Base-by-base conservation (phyloP, 805 yeast species). In the Metschnikowia lachancei region DNA sequence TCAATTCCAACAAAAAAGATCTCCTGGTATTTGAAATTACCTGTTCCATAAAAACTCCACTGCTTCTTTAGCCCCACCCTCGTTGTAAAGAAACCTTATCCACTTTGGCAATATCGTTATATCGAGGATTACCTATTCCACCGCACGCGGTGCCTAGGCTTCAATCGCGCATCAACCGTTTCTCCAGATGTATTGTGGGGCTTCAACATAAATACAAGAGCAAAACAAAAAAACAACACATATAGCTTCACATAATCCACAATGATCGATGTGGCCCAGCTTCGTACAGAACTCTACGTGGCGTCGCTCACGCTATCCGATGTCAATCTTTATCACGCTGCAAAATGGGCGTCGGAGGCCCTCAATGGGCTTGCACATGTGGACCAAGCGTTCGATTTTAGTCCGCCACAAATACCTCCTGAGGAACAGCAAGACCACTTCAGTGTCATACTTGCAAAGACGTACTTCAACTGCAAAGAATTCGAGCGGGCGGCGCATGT, bases 341-440 rank as follows among this genome's bases (percentile, higher is more conserved):
- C 95, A 3, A 87, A 87, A 68, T 90, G 95, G 95, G 74, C 70
- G 46, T 82, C 88, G 2, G 96, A 89, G 58, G 95, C 95, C 1
- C 67, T 85, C 17, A 76, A 75, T 55, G 95, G 92, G 0, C 65
- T 86, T 51, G 61, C 59, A 17, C 51, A 40, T 3, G 16, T 26
- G 19, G 41, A 38, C 16, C 46, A 38, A 44, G 62, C 49, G 31
- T 49, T 58, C 11, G 54, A 48, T 34, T 49, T 38, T 39, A 50
- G 52, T 8, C 12, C 44, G 4, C 45, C 45, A 6, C 46, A 43
- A n/a, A 43, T 57, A 4, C 55, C 52, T 14, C 50, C 49, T 1
- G 52, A 59, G 1, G 82, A 81, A 46, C 57, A 63, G 40, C 35
- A 49, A n/a, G 76, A 72, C 46, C 65, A 62, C 38, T 75, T 77